Evolutionary conservation across 768 basidiomycete genomes (phyloP), one percentile per base, ranked within the genome.

Genomic region (Cubamyces sp.): DNA sequence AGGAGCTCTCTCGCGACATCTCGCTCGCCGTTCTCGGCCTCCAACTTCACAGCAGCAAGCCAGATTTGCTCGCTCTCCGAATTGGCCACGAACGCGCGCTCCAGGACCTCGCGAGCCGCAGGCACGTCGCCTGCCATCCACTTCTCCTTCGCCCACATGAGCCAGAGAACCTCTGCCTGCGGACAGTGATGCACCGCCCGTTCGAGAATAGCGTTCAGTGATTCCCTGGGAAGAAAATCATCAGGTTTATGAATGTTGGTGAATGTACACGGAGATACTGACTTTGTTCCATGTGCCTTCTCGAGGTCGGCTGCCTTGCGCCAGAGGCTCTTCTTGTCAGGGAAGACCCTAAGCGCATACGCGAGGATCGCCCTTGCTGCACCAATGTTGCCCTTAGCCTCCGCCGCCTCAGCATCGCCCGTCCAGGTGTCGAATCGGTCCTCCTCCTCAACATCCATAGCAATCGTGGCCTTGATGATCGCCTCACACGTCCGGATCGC

Each of bases 141-240:
- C 73, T 94, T 92, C 78, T 98, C 96, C 76, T 99, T 99, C 3
- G 96, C 97, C 53, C 89, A 85, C 95, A 98, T 98, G 34, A 98
- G 82, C 97, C 97, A 98, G 5, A 99, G 79, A 0, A 94, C 91
- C 74, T 98, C 96, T 1, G 95, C 96, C 67, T 95, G 93, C 0
- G 96, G 97, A 68, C 94, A 96, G 71, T 94, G 88, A 57, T 90
- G 82, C 25, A 96, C 94, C 0, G 96, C 95, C 34, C 89, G 84
- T 47, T 79, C 80, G 45, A 98, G 84, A 3, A 98, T 85, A 0
- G 87, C 87, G 70, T 95, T 87, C 28, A 97, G 81, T 43, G 89
- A 87, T 68, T 93, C 90, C 62, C 88, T 90, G 67, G 16, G 40
- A 16, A 37, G 26, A 65, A 57, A 54, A 43, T 43, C n/a, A 40